Percentiles rank a stretch among this genome's conserved stretches.
These are phyloP conservation scores for Starmerella bombicola DNA, from an alignment of 805 yeast species.

Conservation along the genomic window DNA sequence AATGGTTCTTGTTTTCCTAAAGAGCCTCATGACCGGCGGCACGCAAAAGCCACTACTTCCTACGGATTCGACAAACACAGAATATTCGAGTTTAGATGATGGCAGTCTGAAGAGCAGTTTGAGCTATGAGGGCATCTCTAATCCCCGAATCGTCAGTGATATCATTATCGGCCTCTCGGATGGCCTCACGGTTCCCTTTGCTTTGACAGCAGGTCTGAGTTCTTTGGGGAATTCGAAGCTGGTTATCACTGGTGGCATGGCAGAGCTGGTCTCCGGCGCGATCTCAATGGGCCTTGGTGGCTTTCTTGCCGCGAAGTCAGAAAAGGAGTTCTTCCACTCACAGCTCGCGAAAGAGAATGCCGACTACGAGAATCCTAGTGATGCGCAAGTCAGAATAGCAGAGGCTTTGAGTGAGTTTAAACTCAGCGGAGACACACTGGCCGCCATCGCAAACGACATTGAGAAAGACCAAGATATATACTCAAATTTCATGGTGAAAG, in stretches of 20 bases:
- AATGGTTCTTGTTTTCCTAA: constrained; percentile 28
- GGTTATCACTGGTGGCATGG: constrained; percentile 96
- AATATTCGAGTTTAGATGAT: constrained; percentile 19
- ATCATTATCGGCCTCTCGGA: constrained; percentile 87
- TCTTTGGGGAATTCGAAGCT: constrained; percentile 78
- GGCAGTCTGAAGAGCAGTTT: constrained; percentile 14
- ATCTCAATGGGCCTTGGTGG: constrained; percentile 98
- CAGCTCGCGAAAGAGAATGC: constrained; percentile 26
- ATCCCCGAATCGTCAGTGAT: constrained; percentile 87
- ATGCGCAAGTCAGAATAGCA: constrained; percentile 62
- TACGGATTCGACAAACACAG: constrained; percentile 10
- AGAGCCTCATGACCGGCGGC: constrained; percentile 25
- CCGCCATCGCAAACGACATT: constrained; percentile 63
- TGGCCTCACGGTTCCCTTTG: constrained; percentile 97
- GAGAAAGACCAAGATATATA: constrained; percentile 64
- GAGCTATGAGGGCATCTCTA: constrained; percentile 22
- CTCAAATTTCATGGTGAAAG: constrained; percentile 77
- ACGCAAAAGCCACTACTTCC: constrained; percentile 26
- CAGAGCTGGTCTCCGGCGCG: constrained; percentile 93
- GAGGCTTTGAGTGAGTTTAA: constrained; percentile 66
- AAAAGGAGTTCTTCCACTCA: constrained; percentile 31
- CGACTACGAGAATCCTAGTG: constrained; percentile 19
- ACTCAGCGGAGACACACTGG: constrained; percentile 56
- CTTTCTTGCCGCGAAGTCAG: constrained; percentile 85
- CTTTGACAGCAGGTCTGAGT: constrained; percentile 89